These are phyloP conservation scores for Hippophae tibetana DNA, from an alignment of 306 rosid species.

Conservation along the genomic window DNA sequence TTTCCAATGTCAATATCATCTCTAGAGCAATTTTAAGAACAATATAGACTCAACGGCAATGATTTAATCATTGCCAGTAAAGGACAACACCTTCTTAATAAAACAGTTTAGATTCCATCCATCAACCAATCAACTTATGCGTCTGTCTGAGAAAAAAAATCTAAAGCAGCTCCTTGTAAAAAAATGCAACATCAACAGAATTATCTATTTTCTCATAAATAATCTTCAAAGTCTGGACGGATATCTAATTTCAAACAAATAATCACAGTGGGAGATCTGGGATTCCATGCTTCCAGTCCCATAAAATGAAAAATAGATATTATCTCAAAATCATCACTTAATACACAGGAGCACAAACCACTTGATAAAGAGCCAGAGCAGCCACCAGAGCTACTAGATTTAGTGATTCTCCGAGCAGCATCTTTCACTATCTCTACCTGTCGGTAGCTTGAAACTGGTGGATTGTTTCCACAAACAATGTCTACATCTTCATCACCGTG, in stretches of 20 bases:
- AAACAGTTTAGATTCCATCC: too few relatives aligned
- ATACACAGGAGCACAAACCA: conserved; percentile 55
- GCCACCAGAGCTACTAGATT: conserved; percentile 76
- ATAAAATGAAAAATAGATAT: conserved; percentile 4
- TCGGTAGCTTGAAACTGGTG: conserved; percentile 65
- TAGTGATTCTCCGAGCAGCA: conserved; percentile 45
- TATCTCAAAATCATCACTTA: conserved; percentile 3
- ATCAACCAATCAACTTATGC: too few relatives aligned
- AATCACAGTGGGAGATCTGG: neutral
- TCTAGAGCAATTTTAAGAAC: too few relatives aligned
- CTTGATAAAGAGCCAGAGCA: conserved; percentile 85
- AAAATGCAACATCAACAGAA: too few relatives aligned
- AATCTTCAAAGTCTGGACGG: neutral
- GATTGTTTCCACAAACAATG: conserved; percentile 82
- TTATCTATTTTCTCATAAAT: neutral
- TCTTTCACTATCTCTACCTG: conserved; percentile 78
- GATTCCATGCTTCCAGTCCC: neutral
- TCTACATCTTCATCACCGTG: conserved; percentile 82
- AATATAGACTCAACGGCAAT: too few relatives aligned
- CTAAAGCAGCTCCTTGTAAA: too few relatives aligned
- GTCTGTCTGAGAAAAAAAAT: too few relatives aligned
- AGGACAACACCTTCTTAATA: too few relatives aligned
- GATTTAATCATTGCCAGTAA: too few relatives aligned
- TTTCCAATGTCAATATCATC: too few relatives aligned
- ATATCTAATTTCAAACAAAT: neutral